Base-by-base conservation (phyloP, 2,329 filamentous ascomycete species). In the Diaporthe destruens region DNA sequence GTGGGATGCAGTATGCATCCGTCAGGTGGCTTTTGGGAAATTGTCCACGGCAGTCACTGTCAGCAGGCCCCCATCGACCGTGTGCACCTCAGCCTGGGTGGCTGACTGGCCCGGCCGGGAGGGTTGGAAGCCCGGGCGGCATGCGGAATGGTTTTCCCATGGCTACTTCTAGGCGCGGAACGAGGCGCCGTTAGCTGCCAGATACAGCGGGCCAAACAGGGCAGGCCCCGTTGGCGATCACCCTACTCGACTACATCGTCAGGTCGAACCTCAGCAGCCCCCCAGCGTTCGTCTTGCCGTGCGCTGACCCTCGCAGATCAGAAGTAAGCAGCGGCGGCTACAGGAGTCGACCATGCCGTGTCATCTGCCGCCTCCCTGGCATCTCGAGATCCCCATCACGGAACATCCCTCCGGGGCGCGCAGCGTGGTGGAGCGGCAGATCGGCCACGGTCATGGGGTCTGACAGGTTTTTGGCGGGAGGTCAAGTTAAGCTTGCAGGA, bases 101-200 rank as follows among this genome's bases (percentile, higher is more conserved):
- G 36, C 36, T 39, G n/a, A 25, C 57, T 63, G 57, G 57, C 25
- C 25, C 25, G 57, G 25, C 42, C 25, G 57, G 44, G n/a, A 47
- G 44, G 49, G 59, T 34, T 34, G n/a, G 59, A 65, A 32, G 29
- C 59, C 32, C 32, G 61, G 57, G 44, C 61, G 61, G 61, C 61
- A 65, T 65, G 61, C 61, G 61, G 61, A 65, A 65, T 65, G 59
- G 61, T 36, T 65, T 65, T 65, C 61, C 61, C 29, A 65, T 65
- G 61, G 61, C 44, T 65, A 18, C 61, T 65, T 65, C 61, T 65
- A 65, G 61, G 61, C 61, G 61, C 61, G 61, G 61, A 65, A 65
- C 61, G 61, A 65, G 61, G 44, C 61, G 61, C 61, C 61, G 61
- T 65, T 65, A 65, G 61, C 61, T 65, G 61, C 61, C 61, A 65